Conservation (phyloP, 192 early-diverging fungal species). For the Phlyctochytrium arcticum region DNA sequence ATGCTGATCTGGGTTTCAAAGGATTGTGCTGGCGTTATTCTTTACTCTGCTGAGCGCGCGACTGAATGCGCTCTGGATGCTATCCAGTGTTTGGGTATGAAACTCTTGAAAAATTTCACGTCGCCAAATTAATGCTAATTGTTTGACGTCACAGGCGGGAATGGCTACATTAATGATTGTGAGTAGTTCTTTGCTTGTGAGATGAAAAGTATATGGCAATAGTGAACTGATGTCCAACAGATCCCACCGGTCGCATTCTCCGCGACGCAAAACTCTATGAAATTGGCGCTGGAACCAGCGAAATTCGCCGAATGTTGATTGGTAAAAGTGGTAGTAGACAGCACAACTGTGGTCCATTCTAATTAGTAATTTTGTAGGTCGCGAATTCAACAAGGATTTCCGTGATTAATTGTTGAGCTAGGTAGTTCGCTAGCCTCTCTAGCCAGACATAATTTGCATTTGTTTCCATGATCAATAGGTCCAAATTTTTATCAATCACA, state of each 20-base stretch:
- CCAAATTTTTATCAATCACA: no score
- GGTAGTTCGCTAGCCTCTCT: no score
- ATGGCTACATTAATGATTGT: constrained; percentile 92
- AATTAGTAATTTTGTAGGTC: constrained; percentile 12
- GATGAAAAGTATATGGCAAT: neutral
- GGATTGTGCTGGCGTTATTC: constrained; percentile 92
- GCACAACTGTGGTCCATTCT: neutral
- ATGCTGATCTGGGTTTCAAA: neutral
- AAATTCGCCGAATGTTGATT: constrained; percentile 90
- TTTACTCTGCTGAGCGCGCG: constrained; percentile 91
- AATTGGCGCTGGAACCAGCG: constrained; percentile 94
- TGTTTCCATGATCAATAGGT: no score
- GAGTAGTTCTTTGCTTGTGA: constrained; percentile 1
- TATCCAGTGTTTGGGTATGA: constrained; percentile 76
- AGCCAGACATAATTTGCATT: no score
- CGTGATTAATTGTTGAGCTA: neutral
- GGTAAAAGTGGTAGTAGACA: constrained; percentile 30
- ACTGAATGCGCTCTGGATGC: constrained; percentile 90
- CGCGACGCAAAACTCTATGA: constrained; percentile 95
- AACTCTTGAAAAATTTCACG: neutral
- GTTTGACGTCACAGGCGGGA: constrained; percentile 51
- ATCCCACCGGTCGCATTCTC: constrained; percentile 72
- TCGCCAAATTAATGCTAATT: neutral
- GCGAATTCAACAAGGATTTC: constrained; percentile 57
- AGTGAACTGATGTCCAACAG: neutral